These are phyloP conservation scores for Argentina anserina DNA, from an alignment of 306 rosid genomes.

Conservation along the genomic window DNA sequence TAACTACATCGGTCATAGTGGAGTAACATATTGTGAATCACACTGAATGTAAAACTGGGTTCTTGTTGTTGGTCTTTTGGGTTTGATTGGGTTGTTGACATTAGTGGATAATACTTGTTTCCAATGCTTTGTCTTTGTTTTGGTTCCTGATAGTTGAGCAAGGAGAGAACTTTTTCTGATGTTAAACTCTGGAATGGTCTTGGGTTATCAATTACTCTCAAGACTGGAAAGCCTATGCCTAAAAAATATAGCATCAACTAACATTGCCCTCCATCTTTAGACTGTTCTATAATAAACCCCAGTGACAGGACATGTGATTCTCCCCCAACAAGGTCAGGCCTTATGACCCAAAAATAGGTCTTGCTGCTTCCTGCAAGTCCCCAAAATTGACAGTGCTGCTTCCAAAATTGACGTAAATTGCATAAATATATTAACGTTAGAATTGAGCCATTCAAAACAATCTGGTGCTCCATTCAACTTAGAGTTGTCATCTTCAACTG, in stretches of 20 bases:
- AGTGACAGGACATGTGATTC: conserved; percentile 32
- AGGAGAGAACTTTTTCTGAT: background rate
- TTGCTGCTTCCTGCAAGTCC: conserved; percentile 51
- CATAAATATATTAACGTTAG: conserved; percentile 22
- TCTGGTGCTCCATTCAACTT: conserved; percentile 31
- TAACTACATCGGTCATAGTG: too few species aligned
- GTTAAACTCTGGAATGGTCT: background rate
- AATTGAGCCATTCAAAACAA: conserved; percentile 54
- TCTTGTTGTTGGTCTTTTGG: background rate
- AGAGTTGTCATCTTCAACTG: background rate
- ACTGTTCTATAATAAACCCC: conserved; percentile 35
- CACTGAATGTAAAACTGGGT: background rate
- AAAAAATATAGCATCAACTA: too few species aligned
- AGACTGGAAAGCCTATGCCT: background rate
- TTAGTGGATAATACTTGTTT: background rate
- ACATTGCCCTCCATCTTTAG: too few species aligned
- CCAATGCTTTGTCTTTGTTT: too few species aligned
- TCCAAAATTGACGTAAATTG: conserved; percentile 23
- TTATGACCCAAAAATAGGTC: conserved; percentile 47
- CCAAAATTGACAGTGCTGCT: conserved; percentile 59
- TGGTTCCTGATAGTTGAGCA: background rate
- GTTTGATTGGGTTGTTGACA: background rate
- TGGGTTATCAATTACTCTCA: background rate
- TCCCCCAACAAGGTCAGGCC: conserved; percentile 52
- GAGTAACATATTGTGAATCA: background rate